Base-by-base conservation (phyloP, 148 eudicot genomes). In the Silene conica region DNA sequence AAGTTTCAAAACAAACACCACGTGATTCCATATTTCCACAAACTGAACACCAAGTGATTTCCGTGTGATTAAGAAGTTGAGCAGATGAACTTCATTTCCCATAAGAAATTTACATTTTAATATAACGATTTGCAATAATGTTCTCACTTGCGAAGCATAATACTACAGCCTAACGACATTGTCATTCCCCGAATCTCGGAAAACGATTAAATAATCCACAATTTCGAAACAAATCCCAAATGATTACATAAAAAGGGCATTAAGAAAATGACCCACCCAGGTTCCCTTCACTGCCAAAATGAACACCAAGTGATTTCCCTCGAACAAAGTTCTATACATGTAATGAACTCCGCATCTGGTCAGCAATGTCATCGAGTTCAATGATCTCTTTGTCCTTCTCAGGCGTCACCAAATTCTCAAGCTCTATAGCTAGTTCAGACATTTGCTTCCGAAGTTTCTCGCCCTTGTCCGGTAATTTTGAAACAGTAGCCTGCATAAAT, bases 401-500 rank as follows among this genome's bases (percentile, higher is more conserved):
- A 20, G 74, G 63, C 46, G 71, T 46, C 6, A 60, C 77, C 21
- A 95, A 50, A 31, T 74, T 75, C 38, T 86, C 83, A 65, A 96
- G 96, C 86, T 89, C 88, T 71, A 23, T 60, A 26, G 79, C 82
- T 77, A 96, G 73, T 41, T 85, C 84, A 8, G 75, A 78, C 72
- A 96, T 83, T 82, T 89, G 97, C 81, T 82, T 92, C 22, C 78
- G 82, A 41, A 96, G 81, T 69, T 81, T 96, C 62, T 82, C 86
- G 6, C 99, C 99, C 18, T 86, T 85, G 75, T 96, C 99, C 0
- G 92, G 94, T 69, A 92, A 64, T 72, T 77, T 87, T 20, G 90
- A 80, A 25, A 90, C 69, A 7, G 87, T 84, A 46, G 71, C 84
- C 99, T 96, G 90, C 58, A 81, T 67, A 57, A 22, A n/a, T 7